Percentiles rank a stretch among this genome's conserved stretches.
Conservation (phyloP, 208 protist genomes). For the Tritrichomonas musculus region DNA sequence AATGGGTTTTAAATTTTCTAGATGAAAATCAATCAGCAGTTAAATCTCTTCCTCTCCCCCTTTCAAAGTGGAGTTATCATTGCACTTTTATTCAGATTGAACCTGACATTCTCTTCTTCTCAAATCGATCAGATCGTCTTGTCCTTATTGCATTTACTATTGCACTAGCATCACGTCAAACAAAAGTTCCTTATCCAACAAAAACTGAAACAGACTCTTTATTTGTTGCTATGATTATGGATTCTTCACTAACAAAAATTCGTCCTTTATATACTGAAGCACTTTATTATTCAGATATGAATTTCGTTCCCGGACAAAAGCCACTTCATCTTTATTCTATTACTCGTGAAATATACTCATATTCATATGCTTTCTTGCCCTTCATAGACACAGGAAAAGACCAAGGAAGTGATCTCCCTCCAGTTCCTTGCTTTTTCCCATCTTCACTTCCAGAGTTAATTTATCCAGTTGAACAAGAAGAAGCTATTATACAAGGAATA, state of each 20-base stretch:
- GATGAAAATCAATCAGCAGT: neutral
- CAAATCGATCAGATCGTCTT: neutral
- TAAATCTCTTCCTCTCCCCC: neutral
- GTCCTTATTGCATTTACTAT: neutral
- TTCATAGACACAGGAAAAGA: neutral
- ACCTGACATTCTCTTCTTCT: neutral
- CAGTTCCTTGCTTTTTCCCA: neutral
- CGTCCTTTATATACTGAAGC: neutral
- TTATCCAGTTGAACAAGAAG: neutral
- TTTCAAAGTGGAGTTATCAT: neutral
- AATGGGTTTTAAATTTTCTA: neutral
- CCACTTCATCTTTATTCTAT: neutral
- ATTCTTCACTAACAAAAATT: neutral
- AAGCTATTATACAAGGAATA: neutral
- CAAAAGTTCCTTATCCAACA: neutral
- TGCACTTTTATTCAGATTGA: neutral
- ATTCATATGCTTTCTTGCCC: neutral
- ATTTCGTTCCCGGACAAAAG: neutral
- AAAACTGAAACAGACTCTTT: neutral
- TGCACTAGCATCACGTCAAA: neutral
- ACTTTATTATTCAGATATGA: neutral
- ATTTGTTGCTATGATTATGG: neutral
- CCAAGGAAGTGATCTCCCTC: neutral
- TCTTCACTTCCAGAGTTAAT: neutral
- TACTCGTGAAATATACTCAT: neutral